phyloP scores from a whole-genome alignment of 768 basidiomycete species.

The Rhizopogon roseolus region DNA sequence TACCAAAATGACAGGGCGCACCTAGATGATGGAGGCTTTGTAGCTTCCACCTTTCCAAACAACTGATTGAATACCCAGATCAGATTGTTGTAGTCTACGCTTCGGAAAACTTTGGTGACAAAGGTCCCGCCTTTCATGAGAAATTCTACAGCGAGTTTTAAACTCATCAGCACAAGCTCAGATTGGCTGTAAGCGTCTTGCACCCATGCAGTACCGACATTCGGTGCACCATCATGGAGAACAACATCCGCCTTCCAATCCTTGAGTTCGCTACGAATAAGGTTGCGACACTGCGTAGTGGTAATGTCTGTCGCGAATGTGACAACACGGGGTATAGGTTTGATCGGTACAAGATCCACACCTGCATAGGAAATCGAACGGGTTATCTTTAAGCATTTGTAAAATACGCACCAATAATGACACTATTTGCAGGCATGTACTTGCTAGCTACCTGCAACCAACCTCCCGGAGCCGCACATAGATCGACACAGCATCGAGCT shows the following conservation, averaged over 20 bases:
- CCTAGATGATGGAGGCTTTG: constrained; percentile 97
- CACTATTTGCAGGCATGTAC: constrained; percentile 90
- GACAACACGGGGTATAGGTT: constrained; percentile 87
- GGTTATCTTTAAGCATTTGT: not conserved
- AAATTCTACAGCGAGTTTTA: constrained; percentile 95
- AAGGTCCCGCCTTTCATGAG: constrained; percentile 91
- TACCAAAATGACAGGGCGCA: constrained; percentile 26
- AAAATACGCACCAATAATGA: constrained; percentile 73
- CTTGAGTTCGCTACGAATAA: constrained; percentile 83
- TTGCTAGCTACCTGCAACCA: constrained; percentile 99
- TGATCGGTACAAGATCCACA: constrained; percentile 94
- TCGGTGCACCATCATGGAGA: constrained; percentile 97
- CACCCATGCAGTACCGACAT: constrained; percentile 98
- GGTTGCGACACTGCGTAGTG: constrained; percentile 81
- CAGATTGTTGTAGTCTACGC: constrained; percentile 96
- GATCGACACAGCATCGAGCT: constrained; percentile 91
- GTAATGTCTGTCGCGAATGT: constrained; percentile 96
- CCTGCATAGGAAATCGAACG: constrained; percentile 38
- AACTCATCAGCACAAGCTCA: constrained; percentile 91
- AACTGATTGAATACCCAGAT: constrained; percentile 99
- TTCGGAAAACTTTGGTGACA: constrained; percentile 97
- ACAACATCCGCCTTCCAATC: constrained; percentile 99
- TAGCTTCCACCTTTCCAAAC: constrained; percentile 95
- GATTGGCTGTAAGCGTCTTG: constrained; percentile 98
- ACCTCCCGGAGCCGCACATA: constrained; percentile 98